Evolutionary conservation across 106 monocot species (phyloP).

Genomic region (Chionographis japonica): DNA sequence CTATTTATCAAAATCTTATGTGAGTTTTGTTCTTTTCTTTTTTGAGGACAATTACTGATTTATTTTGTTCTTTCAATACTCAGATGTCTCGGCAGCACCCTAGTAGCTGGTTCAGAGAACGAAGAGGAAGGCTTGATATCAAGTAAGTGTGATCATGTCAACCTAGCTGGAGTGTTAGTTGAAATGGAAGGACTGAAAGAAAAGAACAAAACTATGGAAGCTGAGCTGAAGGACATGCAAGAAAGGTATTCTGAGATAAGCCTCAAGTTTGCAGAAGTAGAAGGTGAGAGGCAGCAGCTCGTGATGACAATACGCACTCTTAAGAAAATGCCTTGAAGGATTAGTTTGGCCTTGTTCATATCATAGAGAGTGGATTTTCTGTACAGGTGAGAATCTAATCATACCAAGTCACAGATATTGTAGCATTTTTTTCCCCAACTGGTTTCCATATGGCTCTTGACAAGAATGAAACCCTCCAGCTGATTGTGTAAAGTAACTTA

Average conservation of each 20-base stretch:
- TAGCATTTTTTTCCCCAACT: background rate
- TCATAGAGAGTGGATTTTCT: constrained; percentile 18
- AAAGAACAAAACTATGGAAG: constrained; percentile 62
- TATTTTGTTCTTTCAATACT: background rate
- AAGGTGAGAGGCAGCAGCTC: constrained; percentile 95
- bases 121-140: constrained; percentile 3
- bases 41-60: background rate
- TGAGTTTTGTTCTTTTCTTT: too few species aligned
- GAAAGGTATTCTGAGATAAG: constrained; percentile 93
- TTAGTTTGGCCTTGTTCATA: constrained; percentile 19
- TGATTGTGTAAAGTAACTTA: too few species aligned
- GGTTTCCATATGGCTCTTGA: too few species aligned
- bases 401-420: constrained; percentile 11
- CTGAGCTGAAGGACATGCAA: constrained; percentile 89
- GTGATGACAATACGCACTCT: constrained; percentile 83
- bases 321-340: constrained; percentile 65
- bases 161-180: constrained; percentile 19
- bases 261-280: constrained; percentile 92
- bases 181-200: constrained; percentile 54
- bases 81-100: constrained; percentile 22
- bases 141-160: constrained; percentile 7
- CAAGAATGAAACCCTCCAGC: too few species aligned
- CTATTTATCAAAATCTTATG: too few species aligned
- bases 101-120: constrained; percentile 7
- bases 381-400: constrained; percentile 48